phyloP scores from a whole-genome alignment of 768 basidiomycete genomes.

The Exidia glandulosa region DNA sequence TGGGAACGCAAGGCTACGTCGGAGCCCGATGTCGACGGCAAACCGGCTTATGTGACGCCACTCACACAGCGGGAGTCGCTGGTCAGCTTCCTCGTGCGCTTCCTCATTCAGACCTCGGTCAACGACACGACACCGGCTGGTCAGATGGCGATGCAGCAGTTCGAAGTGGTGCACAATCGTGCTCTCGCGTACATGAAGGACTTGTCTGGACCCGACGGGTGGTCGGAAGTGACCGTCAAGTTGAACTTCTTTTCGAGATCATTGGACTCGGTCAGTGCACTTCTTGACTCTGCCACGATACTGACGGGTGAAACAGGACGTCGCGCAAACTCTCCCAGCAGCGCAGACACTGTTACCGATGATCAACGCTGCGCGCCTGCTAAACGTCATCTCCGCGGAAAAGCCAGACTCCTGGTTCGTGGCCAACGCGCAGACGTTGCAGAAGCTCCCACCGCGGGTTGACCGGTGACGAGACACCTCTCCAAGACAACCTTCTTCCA shows the following conservation, averaged over 20 bases:
- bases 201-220: conserved; percentile 74
- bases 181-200: conserved; percentile 58
- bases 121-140: no score
- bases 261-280: conserved; percentile 59
- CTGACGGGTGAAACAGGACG: conserved; percentile 2
- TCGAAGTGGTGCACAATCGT: conserved; percentile 30
- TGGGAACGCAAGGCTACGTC: conserved; percentile 71
- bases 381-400: conserved; percentile 75
- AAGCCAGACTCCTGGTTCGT: conserved; percentile 78
- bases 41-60: conserved; percentile 56
- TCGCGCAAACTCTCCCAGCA: conserved; percentile 25
- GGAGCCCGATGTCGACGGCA: conserved; percentile 5
- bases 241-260: conserved; percentile 79
- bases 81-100: conserved; percentile 89
- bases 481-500: conserved; percentile 75
- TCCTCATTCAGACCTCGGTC: conserved; percentile 62
- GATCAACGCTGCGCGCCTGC: conserved; percentile 73
- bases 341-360: conserved; percentile 60
- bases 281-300: conserved; percentile 2
- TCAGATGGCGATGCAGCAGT: conserved; percentile 20
- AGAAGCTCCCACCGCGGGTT: conserved; percentile 79
- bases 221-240: conserved; percentile 88
- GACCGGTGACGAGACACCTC: conserved; percentile 60
- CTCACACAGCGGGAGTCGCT: conserved; percentile 76
- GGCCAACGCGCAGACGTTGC: conserved; percentile 57